Evolutionary conservation across 768 basidiomycete species (phyloP).

Genomic region (Lactarius indigo): DNA sequence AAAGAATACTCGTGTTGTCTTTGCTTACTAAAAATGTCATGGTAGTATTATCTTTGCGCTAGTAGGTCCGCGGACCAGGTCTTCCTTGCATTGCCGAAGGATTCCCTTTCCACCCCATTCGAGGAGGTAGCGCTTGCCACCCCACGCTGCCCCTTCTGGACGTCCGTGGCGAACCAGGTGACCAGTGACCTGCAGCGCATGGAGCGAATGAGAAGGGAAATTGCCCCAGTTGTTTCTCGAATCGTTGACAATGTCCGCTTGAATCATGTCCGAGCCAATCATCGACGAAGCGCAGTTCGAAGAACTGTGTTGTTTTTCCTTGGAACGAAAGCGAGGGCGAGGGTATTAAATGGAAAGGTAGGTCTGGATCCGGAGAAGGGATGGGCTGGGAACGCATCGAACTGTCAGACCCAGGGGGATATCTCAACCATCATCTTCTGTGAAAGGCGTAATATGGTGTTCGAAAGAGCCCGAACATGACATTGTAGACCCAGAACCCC

Average conservation of each 20-base stretch:
- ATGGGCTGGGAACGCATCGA: slow-evolving; percentile 39
- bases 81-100: not conserved
- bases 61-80: not conserved
- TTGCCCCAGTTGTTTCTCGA: no score
- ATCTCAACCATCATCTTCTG: slow-evolving; percentile 89
- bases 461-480: slow-evolving; percentile 80
- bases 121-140: not conserved
- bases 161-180: slow-evolving; percentile 65
- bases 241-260: no score
- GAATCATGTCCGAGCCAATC: no score
- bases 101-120: not conserved
- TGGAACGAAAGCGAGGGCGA: no score
- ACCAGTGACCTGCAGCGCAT: slow-evolving; percentile 57
- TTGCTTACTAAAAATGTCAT: no score
- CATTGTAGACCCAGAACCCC: slow-evolving; percentile 88
- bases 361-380: no score
- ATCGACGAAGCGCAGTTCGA: no score
- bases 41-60: not conserved
- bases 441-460: slow-evolving; percentile 83
- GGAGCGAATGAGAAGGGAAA: slow-evolving; percentile 79
- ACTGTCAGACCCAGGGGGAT: slow-evolving; percentile 79
- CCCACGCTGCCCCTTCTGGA: slow-evolving; percentile 32
- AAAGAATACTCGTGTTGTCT: no score
- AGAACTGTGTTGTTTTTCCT: no score
- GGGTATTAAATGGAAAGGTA: no score